These are phyloP conservation scores for Vitis cinerea DNA, from an alignment of 164 flowering plant genomes.

Conservation along the genomic window DNA sequence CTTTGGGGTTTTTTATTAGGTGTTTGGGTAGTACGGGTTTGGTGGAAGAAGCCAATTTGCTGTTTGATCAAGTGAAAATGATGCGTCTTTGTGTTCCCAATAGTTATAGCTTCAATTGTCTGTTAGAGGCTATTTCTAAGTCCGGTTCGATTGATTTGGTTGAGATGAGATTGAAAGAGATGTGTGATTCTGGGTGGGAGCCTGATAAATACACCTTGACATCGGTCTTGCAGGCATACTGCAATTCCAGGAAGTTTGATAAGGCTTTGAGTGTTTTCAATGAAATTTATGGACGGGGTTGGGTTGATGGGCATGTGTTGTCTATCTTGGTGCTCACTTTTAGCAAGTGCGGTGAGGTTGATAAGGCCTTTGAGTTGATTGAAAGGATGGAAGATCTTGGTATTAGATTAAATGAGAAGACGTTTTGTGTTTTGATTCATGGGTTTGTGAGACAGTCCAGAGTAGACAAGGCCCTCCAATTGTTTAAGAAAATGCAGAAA, in stretches of 20 bases:
- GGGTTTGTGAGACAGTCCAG: conserved; percentile 57
- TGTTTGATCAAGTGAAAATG: conserved; percentile 53
- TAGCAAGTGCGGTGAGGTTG: conserved; percentile 72
- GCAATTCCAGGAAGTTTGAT: conserved; percentile 57
- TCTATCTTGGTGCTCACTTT: conserved; percentile 54
- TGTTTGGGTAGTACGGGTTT: conserved; percentile 72
- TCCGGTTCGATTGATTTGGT: conserved; percentile 40
- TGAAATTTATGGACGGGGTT: conserved; percentile 51
- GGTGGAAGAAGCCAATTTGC: conserved; percentile 55
- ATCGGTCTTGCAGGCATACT: conserved; percentile 63
- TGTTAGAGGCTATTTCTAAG: conserved; percentile 65
- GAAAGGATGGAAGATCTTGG: conserved; percentile 51
- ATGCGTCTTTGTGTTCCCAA: conserved; percentile 57
- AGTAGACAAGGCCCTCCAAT: conserved; percentile 58
- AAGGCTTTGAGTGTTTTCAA: conserved; percentile 57
- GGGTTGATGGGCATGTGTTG: conserved; percentile 61
- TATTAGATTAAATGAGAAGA: conserved; percentile 61
- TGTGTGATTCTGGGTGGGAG: conserved; percentile 47
- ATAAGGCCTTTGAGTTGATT: conserved; percentile 64
- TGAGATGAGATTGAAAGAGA: conserved; percentile 65
- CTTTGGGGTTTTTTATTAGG: conserved; percentile 70
- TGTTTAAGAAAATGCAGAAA: conserved; percentile 64
- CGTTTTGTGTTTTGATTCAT: conserved; percentile 64
- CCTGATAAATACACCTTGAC: conserved; percentile 68
- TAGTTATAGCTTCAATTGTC: conserved; percentile 70